phyloP scores from a whole-genome alignment of 2,329 filamentous ascomycete genomes.

The Fusarium sp. region DNA sequence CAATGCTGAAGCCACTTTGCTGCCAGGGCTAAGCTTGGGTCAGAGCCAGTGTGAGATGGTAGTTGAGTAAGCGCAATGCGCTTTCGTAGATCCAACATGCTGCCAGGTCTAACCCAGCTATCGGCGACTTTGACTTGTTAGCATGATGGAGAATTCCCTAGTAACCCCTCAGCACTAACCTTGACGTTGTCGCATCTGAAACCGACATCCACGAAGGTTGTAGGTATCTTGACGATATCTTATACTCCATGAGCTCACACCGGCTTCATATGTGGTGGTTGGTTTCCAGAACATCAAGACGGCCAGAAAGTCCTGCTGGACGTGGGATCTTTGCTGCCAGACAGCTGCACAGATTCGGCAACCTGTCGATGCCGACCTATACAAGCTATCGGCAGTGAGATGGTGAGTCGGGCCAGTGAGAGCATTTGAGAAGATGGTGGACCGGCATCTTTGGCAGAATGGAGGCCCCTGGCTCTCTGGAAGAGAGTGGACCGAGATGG shows the following conservation, averaged over 20 bases:
- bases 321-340: neutral
- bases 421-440: neutral
- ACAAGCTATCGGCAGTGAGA: neutral
- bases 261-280: neutral
- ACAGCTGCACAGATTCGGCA: neutral
- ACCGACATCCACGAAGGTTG: neutral
- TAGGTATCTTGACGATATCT: neutral
- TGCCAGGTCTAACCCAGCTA: neutral
- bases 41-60: neutral
- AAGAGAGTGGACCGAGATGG: neutral
- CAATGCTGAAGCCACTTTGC: neutral
- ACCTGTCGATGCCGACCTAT: neutral
- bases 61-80: neutral
- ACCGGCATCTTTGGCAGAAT: neutral
- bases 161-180: neutral
- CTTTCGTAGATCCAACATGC: neutral
- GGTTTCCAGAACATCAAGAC: neutral
- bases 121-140: neutral
- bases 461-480: neutral
- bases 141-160: neutral
- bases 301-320: neutral
- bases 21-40: neutral
- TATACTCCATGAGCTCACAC: neutral
- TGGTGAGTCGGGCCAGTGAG: neutral
- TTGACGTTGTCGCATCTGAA: neutral